Evolutionary conservation across 2,329 filamentous ascomycete genomes (phyloP).

Genomic region (Neonectria ditissima): DNA sequence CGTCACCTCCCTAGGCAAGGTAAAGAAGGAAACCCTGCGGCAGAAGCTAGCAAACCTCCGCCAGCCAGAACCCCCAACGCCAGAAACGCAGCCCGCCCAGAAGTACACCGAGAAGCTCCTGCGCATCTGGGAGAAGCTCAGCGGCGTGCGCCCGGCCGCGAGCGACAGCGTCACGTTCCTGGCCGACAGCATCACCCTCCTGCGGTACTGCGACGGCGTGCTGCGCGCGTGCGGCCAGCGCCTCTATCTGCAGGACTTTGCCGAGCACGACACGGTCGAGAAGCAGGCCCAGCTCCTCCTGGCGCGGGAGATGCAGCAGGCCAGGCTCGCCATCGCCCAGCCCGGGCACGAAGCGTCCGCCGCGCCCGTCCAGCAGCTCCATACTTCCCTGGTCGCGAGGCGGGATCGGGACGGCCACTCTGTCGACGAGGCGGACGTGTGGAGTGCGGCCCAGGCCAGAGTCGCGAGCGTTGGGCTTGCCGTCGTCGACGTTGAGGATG

Average conservation of each 20-base stretch:
- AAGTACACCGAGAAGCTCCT: slow-evolving; percentile 37
- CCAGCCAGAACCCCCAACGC: not conserved
- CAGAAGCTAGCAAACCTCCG: slow-evolving; percentile 35
- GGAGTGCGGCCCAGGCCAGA: slow-evolving; percentile 19
- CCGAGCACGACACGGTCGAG: slow-evolving; percentile 46
- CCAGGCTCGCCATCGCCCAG: slow-evolving; percentile 24
- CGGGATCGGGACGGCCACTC: slow-evolving; percentile 4
- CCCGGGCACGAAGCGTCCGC: not conserved
- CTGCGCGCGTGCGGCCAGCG: slow-evolving; percentile 42
- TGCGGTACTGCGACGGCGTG: slow-evolving; percentile 53
- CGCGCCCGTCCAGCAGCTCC: slow-evolving; percentile 1
- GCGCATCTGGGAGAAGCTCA: slow-evolving; percentile 47
- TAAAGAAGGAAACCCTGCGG: slow-evolving; percentile 55
- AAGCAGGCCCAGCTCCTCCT: slow-evolving; percentile 47
- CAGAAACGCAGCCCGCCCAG: not conserved
- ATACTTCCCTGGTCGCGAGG: not conserved
- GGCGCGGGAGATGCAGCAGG: slow-evolving; percentile 35
- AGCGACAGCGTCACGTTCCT: slow-evolving; percentile 45
- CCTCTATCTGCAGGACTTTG: slow-evolving; percentile 52
- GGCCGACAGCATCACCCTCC: slow-evolving; percentile 53
- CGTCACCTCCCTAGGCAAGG: slow-evolving; percentile 58
- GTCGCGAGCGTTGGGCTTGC: slow-evolving; percentile 34
- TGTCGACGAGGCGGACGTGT: slow-evolving; percentile 20
- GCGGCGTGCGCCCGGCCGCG: slow-evolving; percentile 41
- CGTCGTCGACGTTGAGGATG: slow-evolving; percentile 43